phyloP scores from a whole-genome alignment of 345 rosid species.

The Eucalyptus brandiana region DNA sequence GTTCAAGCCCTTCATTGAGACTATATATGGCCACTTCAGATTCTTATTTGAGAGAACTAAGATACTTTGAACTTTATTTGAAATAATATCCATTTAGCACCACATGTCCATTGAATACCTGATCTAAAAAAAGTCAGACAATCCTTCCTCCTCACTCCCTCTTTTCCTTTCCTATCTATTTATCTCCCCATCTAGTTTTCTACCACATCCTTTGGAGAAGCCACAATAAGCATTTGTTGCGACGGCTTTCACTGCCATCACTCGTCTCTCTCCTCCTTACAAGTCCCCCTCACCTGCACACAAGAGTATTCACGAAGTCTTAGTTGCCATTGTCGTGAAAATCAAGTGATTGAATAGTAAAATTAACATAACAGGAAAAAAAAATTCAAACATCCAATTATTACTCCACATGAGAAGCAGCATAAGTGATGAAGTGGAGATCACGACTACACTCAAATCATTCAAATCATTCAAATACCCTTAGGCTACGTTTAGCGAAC shows the following conservation, averaged over 20 bases:
- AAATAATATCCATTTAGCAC: neutral
- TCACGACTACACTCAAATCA: neutral
- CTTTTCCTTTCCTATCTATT: neutral
- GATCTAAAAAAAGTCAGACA: too few species aligned
- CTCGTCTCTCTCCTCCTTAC: neutral
- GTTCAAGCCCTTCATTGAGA: too few species aligned
- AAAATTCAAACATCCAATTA: neutral
- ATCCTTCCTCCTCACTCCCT: neutral
- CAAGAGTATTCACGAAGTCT: neutral
- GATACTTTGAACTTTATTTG: too few species aligned
- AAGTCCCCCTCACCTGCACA: neutral
- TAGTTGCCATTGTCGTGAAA: neutral
- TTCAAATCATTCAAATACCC: neutral
- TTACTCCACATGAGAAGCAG: neutral
- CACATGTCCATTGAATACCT: neutral
- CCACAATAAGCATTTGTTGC: neutral
- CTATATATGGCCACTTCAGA: too few species aligned
- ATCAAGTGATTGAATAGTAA: neutral
- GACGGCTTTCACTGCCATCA: neutral
- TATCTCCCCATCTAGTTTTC: neutral
- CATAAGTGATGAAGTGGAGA: neutral
- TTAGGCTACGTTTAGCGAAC: neutral
- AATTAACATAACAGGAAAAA: neutral
- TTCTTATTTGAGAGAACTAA: too few species aligned
- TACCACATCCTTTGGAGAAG: neutral